These are phyloP conservation scores for Paraconiothyrium brasiliense DNA, from an alignment of 2,329 filamentous ascomycete species.

Conservation along the genomic window DNA sequence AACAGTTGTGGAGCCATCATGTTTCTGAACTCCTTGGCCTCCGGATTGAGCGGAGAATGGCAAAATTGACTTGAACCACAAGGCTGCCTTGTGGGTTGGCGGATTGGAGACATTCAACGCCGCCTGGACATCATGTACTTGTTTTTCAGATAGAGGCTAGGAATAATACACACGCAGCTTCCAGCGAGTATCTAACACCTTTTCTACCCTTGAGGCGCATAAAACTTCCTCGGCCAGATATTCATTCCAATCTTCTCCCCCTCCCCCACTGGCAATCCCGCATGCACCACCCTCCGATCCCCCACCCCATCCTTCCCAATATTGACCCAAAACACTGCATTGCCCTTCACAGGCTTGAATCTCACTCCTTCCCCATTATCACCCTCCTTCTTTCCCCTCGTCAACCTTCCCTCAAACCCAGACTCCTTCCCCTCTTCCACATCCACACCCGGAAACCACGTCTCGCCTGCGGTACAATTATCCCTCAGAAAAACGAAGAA, in stretches of 20 bases:
- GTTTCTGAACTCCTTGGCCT: too few species aligned
- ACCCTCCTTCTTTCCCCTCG: slow-evolving; percentile 29
- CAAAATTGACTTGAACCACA: too few species aligned
- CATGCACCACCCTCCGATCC: slow-evolving; percentile 60
- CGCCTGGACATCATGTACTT: too few species aligned
- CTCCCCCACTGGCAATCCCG: slow-evolving; percentile 63
- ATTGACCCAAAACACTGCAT: slow-evolving; percentile 70
- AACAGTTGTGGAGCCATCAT: too few species aligned
- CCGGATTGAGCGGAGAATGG: too few species aligned
- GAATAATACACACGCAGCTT: too few species aligned
- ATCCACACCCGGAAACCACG: slow-evolving; percentile 34
- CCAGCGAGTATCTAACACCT: too few species aligned
- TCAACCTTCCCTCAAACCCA: slow-evolving; percentile 25
- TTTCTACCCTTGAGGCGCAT: slow-evolving; percentile 16
- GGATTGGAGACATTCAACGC: too few species aligned
- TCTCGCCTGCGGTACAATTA: slow-evolving; percentile 36
- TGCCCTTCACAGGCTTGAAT: slow-evolving; percentile 64
- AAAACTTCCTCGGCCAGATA: slow-evolving; percentile 59
- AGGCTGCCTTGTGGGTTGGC: too few species aligned
- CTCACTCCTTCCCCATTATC: slow-evolving; percentile 56
- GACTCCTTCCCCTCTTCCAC: slow-evolving; percentile 20
- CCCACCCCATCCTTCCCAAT: slow-evolving; percentile 56
- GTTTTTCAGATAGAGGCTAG: too few species aligned
- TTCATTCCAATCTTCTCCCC: slow-evolving; percentile 69
- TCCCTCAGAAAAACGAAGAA: slow-evolving; percentile 40